Evolutionary conservation across 2,329 filamentous ascomycete species (phyloP).

Genomic region (Malbranchea cinnamomea): DNA sequence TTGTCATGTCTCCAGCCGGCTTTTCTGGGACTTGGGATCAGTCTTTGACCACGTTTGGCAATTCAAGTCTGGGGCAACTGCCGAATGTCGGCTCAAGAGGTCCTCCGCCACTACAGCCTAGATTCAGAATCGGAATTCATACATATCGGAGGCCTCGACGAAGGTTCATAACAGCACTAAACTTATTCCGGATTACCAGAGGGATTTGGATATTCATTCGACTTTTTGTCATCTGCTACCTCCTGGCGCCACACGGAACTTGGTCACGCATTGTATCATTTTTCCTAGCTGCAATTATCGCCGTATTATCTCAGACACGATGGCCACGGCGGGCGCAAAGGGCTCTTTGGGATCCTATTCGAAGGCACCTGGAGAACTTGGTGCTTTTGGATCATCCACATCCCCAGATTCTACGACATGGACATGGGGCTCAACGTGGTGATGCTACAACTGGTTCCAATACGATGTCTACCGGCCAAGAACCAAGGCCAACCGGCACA

Average conservation of each 20-base stretch:
- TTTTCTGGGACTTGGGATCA: too few species aligned
- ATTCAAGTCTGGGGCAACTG: too few species aligned
- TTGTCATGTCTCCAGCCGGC: constrained; percentile 27
- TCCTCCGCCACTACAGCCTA: too few species aligned
- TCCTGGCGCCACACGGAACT: constrained; percentile 37
- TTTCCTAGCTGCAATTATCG: constrained; percentile 20
- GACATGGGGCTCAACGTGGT: not conserved
- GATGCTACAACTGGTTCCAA: constrained; percentile 4
- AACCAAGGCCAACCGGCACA: too few species aligned
- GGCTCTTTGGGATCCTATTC: constrained; percentile 24
- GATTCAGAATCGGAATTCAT: too few species aligned
- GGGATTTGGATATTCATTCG: constrained; percentile 45
- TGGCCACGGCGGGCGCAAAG: constrained; percentile 21
- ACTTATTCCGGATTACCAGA: constrained; percentile 5
- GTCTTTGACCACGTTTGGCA: too few species aligned
- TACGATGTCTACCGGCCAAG: too few species aligned
- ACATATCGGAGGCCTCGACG: not conserved
- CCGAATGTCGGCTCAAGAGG: too few species aligned
- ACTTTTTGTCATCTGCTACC: constrained; percentile 43
- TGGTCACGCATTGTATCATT: constrained; percentile 30
- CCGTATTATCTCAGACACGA: constrained; percentile 28
- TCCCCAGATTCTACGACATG: too few species aligned
- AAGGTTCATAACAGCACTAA: not conserved
- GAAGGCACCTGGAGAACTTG: constrained; percentile 31
- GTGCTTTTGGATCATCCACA: constrained; percentile 18